phyloP scores from a whole-genome alignment of 2,329 filamentous ascomycete species.

The Cercospora zeina region DNA sequence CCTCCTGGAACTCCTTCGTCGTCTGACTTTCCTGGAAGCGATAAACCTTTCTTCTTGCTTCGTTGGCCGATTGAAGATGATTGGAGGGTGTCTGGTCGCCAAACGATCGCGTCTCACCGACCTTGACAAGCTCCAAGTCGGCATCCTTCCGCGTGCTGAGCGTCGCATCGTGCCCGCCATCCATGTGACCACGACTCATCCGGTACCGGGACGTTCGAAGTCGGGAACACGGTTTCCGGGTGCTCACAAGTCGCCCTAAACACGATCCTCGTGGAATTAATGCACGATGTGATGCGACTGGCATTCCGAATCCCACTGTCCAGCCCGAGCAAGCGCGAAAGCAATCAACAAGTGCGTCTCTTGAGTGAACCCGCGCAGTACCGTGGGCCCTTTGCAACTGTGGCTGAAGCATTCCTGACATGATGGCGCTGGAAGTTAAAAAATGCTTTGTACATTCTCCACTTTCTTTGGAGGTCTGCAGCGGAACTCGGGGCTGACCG shows the following conservation, averaged over 20 bases:
- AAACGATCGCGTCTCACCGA: background rate
- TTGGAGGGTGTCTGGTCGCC: background rate
- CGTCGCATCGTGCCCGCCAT: background rate
- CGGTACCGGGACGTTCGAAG: background rate
- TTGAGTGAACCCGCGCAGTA: background rate
- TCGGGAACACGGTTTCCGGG: background rate
- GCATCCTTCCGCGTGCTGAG: background rate
- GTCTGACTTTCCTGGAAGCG: background rate
- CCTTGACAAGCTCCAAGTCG: background rate
- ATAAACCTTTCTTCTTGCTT: background rate
- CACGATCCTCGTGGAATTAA: background rate
- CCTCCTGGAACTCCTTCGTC: background rate
- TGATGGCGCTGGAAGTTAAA: background rate
- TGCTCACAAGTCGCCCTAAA: background rate
- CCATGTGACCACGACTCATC: background rate
- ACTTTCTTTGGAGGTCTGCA: background rate
- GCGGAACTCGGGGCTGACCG: background rate
- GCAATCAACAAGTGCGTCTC: background rate
- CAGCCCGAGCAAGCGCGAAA: background rate
- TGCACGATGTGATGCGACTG: background rate
- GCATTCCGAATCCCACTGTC: background rate
- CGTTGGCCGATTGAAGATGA: background rate
- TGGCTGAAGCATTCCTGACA: conserved; percentile 3
- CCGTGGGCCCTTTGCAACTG: background rate
- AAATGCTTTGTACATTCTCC: background rate